Percentiles rank a stretch among this genome's conserved stretches.
Conservation (phyloP, 352 stramenopile species). For the Blastocystis sp. region DNA sequence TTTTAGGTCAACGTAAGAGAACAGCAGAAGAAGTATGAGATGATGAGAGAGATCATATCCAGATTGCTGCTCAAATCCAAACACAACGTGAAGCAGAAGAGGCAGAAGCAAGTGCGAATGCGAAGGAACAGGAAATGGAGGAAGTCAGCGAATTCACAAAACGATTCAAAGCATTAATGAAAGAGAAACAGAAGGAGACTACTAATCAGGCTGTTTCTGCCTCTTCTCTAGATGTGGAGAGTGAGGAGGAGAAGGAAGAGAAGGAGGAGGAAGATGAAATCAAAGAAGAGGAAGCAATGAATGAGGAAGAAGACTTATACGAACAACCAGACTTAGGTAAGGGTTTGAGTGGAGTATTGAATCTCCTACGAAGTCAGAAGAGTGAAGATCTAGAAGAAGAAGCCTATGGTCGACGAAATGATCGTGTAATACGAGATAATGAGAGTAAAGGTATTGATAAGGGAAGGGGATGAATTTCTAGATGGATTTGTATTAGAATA, state of each 20-base stretch:
- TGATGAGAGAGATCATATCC: neutral
- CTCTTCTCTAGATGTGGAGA: neutral
- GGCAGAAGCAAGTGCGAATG: neutral
- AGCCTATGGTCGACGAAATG: conserved; percentile 27
- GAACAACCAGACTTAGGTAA: neutral
- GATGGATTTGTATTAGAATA: conserved; percentile 62
- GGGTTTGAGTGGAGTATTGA: neutral
- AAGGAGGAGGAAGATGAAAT: neutral
- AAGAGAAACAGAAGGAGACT: conserved; percentile 37
- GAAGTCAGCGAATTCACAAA: conserved; percentile 45
- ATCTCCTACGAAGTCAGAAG: conserved; percentile 15
- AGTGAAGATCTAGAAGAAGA: conserved; percentile 41
- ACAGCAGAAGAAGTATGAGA: neutral
- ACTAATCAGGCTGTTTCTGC: neutral
- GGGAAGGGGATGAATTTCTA: neutral
- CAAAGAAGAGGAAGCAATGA: neutral
- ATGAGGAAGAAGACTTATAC: neutral
- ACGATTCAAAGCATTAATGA: conserved; percentile 33
- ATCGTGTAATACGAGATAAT: neutral
- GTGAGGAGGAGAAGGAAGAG: conserved; percentile 11
- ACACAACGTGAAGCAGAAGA: conserved; percentile 42
- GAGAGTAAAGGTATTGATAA: neutral
- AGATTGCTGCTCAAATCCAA: neutral
- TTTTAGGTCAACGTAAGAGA: conserved; percentile 11
- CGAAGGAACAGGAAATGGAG: neutral